These are phyloP conservation scores for Nakaseomyces kungkrabaensis DNA, from an alignment of 1,139 yeast genomes.

Conservation along the genomic window DNA sequence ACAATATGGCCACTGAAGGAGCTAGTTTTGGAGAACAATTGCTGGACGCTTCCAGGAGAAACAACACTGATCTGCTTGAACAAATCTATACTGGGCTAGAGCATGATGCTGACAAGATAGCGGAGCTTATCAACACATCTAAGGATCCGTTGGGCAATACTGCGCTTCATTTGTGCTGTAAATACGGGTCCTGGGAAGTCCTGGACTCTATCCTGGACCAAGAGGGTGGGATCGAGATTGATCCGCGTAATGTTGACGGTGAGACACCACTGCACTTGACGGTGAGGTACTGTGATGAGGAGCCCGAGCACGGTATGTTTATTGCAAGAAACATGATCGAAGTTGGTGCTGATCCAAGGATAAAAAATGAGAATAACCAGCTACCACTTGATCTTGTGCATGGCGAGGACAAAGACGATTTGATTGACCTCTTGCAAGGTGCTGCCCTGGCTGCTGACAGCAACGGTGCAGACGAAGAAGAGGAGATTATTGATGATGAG, in stretches of 20 bases:
- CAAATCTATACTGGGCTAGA: slow-evolving; percentile 42
- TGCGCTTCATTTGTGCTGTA: slow-evolving; percentile 73
- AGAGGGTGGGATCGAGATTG: slow-evolving; percentile 77
- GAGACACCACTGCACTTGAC: slow-evolving; percentile 89
- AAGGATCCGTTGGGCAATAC: slow-evolving; percentile 76
- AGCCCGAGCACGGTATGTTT: slow-evolving; percentile 79
- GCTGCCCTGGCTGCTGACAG: slow-evolving; percentile 62
- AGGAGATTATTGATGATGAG: slow-evolving; percentile 23
- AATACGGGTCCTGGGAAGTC: slow-evolving; percentile 77
- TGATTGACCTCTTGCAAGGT: slow-evolving; percentile 58
- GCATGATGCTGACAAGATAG: slow-evolving; percentile 40
- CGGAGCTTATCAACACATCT: slow-evolving; percentile 57
- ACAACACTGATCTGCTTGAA: slow-evolving; percentile 66
- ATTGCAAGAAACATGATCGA: slow-evolving; percentile 74
- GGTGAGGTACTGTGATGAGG: slow-evolving; percentile 62
- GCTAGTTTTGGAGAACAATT: slow-evolving; percentile 75
- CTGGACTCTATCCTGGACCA: slow-evolving; percentile 74
- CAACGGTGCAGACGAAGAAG: slow-evolving; percentile 23
- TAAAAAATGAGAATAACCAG: slow-evolving; percentile 48
- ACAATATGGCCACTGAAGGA: slow-evolving; percentile 36
- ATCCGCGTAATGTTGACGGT: slow-evolving; percentile 63
- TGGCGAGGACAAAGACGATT: slow-evolving; percentile 39
- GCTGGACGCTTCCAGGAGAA: slow-evolving; percentile 79
- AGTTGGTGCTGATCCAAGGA: slow-evolving; percentile 79
- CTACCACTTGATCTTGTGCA: slow-evolving; percentile 65